Conservation (phyloP, 2,329 filamentous ascomycete species). For the Lanzia echinophila region DNA sequence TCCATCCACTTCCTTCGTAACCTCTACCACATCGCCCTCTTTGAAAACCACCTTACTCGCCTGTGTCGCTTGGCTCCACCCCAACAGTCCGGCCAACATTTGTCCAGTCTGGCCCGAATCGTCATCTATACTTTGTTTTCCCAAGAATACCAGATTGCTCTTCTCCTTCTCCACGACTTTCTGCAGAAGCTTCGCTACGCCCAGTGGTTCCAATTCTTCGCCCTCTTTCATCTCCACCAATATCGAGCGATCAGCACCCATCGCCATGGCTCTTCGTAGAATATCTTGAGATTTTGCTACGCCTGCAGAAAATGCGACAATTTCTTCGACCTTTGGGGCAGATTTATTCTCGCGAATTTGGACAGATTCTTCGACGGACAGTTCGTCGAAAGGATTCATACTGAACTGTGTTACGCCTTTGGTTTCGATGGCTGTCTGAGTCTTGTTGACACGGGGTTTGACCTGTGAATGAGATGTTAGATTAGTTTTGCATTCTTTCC, state of each 20-base stretch:
- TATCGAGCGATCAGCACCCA: conserved; percentile 90
- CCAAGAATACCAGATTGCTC: conserved; percentile 85
- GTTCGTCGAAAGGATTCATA: conserved; percentile 99
- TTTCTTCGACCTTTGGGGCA: conserved; percentile 75
- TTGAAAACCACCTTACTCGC: conserved; percentile 75
- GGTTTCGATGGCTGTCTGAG: conserved; percentile 82
- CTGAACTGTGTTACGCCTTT: conserved; percentile 82
- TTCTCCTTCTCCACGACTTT: conserved; percentile 76
- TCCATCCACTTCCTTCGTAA: conserved; percentile 90
- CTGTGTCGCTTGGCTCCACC: conserved; percentile 93
- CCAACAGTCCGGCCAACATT: conserved; percentile 89
- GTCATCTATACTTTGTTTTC: conserved; percentile 98
- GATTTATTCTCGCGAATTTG: conserved; percentile 83
- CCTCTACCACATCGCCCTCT: conserved; percentile 61
- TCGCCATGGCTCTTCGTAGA: conserved; percentile 94
- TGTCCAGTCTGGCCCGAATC: conserved; percentile 94
- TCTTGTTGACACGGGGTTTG: conserved; percentile 64
- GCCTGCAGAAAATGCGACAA: conserved; percentile 82
- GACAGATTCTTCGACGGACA: conserved; percentile 93
- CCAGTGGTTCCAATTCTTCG: conserved; percentile 76
- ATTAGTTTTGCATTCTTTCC: neutral
- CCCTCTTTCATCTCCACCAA: conserved; percentile 76
- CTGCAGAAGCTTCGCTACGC: conserved; percentile 84
- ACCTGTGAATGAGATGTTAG: conserved; percentile 38
- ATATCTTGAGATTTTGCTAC: conserved; percentile 83